A percentile compares a stretch with the other conserved stretches of the same genome.
Evolutionary conservation across 2,329 filamentous ascomycete species (phyloP).

Genomic region (Botrytis fragariae): DNA sequence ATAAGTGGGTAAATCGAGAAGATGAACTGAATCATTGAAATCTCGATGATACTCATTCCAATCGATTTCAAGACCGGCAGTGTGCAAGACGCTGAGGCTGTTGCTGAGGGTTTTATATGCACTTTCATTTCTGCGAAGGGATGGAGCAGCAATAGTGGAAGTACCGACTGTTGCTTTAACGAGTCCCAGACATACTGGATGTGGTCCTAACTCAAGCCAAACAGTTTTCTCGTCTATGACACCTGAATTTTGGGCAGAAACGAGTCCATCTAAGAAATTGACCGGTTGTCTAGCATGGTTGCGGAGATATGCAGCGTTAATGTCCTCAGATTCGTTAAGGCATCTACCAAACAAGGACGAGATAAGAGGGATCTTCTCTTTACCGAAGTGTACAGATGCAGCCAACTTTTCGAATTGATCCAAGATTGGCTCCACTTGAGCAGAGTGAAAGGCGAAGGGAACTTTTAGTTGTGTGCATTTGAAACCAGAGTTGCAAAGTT

Average conservation of each 20-base stretch:
- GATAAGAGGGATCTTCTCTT: slow-evolving; percentile 58
- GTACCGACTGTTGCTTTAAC: slow-evolving; percentile 58
- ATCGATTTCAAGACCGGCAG: slow-evolving; percentile 60
- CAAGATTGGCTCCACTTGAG: slow-evolving; percentile 61
- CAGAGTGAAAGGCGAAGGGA: slow-evolving; percentile 64
- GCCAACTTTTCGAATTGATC: slow-evolving; percentile 56
- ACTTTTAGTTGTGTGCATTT: slow-evolving; percentile 58
- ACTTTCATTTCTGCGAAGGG: slow-evolving; percentile 60
- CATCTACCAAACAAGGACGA: slow-evolving; percentile 64
- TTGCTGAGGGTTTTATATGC: slow-evolving; percentile 61
- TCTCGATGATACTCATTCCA: slow-evolving; percentile 69
- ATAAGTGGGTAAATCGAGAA: slow-evolving; percentile 67
- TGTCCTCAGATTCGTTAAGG: slow-evolving; percentile 52
- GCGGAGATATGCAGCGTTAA: slow-evolving; percentile 60
- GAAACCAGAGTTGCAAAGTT: slow-evolving; percentile 44
- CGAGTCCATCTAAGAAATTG: slow-evolving; percentile 57
- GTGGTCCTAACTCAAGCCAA: slow-evolving; percentile 73
- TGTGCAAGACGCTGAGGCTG: slow-evolving; percentile 59
- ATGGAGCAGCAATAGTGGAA: slow-evolving; percentile 54
- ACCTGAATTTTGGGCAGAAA: slow-evolving; percentile 56
- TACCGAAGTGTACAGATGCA: slow-evolving; percentile 51
- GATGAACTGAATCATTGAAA: slow-evolving; percentile 55
- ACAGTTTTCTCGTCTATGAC: slow-evolving; percentile 64
- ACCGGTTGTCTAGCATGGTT: slow-evolving; percentile 65
- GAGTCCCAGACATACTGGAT: slow-evolving; percentile 67